Conservation (phyloP, 495 filamentous ascomycete species). For the Xylona heveae region DNA sequence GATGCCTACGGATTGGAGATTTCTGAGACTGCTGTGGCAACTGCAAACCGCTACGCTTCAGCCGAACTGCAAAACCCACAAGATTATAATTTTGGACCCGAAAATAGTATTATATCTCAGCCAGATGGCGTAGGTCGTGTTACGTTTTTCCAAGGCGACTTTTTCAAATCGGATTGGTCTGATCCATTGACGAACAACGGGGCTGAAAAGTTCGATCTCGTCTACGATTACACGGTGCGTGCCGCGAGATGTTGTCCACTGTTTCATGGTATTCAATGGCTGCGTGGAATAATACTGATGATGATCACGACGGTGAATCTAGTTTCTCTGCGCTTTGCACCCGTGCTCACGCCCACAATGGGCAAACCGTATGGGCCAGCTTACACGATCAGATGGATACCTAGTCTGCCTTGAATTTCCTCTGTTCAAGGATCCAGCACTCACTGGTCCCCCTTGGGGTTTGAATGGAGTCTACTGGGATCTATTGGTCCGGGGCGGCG, state of each 20-base stretch:
- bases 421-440: constrained; percentile 36
- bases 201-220: constrained; percentile 44
- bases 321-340: constrained; percentile 65
- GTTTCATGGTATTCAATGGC: constrained; percentile 4
- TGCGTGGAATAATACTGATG: background rate
- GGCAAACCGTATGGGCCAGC: constrained; percentile 40
- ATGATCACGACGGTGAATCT: constrained; percentile 1
- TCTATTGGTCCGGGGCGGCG: constrained; percentile 44
- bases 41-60: no score
- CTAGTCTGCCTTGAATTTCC: constrained; percentile 73
- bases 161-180: constrained; percentile 46
- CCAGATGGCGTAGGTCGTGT: constrained; percentile 27
- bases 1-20: constrained; percentile 55
- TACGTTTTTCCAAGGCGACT: constrained; percentile 45
- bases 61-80: constrained; percentile 30
- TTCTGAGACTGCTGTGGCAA: constrained; percentile 31
- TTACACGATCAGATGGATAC: constrained; percentile 35
- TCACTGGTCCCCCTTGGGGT: constrained; percentile 49
- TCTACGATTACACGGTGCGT: constrained; percentile 64
- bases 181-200: constrained; percentile 18
- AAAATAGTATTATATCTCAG: constrained; percentile 19
- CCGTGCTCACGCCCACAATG: constrained; percentile 42
- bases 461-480: constrained; percentile 31
- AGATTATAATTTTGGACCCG: constrained; percentile 16
- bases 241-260: background rate